These are phyloP conservation scores for Galeopsis tetrahit DNA, from an alignment of 257 asterid species.

Conservation along the genomic window DNA sequence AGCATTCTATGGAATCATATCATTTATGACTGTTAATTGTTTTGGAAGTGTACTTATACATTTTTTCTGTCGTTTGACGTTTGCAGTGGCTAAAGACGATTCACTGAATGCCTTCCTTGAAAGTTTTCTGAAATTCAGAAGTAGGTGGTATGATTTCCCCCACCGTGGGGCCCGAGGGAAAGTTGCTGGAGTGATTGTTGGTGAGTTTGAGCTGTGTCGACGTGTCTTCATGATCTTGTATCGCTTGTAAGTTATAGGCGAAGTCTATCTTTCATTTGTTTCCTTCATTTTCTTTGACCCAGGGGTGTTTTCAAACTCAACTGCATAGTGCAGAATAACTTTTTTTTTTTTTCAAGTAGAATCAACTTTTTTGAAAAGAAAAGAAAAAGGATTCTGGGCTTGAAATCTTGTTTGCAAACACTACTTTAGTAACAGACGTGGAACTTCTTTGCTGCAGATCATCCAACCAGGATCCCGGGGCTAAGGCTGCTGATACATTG, in stretches of 20 bases:
- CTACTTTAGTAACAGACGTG: conserved; percentile 14
- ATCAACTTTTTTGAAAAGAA: too few relatives aligned
- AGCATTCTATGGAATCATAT: conserved; percentile 1
- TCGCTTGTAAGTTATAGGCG: conserved; percentile 68
- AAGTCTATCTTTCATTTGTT: conserved; percentile 15
- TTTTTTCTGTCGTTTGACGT: conserved; percentile 19
- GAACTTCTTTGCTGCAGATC: conserved; percentile 54
- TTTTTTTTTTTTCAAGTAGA: too few relatives aligned
- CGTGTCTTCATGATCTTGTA: conserved; percentile 93
- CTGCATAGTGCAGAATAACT: too few relatives aligned
- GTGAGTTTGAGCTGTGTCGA: conserved; percentile 84
- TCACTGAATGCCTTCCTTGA: conserved; percentile 80
- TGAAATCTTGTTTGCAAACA: too few relatives aligned
- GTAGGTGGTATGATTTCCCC: conserved; percentile 97
- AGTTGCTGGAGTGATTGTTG: conserved; percentile 87
- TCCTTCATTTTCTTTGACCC: background rate
- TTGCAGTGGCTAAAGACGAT: conserved; percentile 77
- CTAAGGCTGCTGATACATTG: conserved; percentile 72
- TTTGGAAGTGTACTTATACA: background rate
- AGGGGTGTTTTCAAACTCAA: too few relatives aligned
- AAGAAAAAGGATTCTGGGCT: too few relatives aligned
- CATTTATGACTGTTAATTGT: conserved; percentile 3
- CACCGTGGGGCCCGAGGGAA: conserved; percentile 69
- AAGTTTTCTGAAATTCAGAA: conserved; percentile 85
- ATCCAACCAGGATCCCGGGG: conserved; percentile 89